These are phyloP conservation scores for Pseudogymnoascus sp. DNA, from an alignment of 2,329 filamentous ascomycete species.

Conservation along the genomic window DNA sequence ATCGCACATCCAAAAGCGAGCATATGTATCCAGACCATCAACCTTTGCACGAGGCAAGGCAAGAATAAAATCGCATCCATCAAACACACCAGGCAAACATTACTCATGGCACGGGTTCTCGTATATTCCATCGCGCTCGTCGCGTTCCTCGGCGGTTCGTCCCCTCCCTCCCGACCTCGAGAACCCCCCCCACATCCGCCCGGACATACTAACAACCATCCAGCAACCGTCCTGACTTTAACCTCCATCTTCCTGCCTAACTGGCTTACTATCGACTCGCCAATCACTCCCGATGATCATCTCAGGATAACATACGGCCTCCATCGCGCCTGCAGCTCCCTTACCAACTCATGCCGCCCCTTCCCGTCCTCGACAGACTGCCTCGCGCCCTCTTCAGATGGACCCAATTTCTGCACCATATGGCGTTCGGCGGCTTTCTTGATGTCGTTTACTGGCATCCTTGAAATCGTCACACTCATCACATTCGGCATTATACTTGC, in stretches of 20 bases:
- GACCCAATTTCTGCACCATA: slow-evolving; percentile 74
- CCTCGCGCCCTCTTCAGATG: slow-evolving; percentile 29
- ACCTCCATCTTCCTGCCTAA: slow-evolving; percentile 58
- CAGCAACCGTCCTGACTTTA: slow-evolving; percentile 64
- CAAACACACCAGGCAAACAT: background rate
- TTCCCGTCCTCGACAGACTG: slow-evolving; percentile 66
- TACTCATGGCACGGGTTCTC: slow-evolving; percentile 34
- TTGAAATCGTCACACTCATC: slow-evolving; percentile 73
- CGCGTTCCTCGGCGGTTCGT: slow-evolving; percentile 36
- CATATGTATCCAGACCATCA: slow-evolving; percentile 7
- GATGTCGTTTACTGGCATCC: slow-evolving; percentile 73
- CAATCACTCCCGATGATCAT: slow-evolving; percentile 37
- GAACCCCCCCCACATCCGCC: background rate
- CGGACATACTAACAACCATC: slow-evolving; percentile 10
- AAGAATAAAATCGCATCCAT: background rate
- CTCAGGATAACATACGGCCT: slow-evolving; percentile 67
- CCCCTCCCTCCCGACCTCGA: slow-evolving; percentile 15
- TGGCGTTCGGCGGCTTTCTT: slow-evolving; percentile 86
- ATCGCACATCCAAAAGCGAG: background rate
- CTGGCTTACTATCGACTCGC: slow-evolving; percentile 60
- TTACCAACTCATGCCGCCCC: slow-evolving; percentile 51
- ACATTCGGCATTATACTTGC: slow-evolving; percentile 67
- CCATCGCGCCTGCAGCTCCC: slow-evolving; percentile 68
- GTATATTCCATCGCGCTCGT: slow-evolving; percentile 34
- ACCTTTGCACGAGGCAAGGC: background rate